Conservation (phyloP, 2,329 filamentous ascomycete genomes). For the Apiospora koreana region DNA sequence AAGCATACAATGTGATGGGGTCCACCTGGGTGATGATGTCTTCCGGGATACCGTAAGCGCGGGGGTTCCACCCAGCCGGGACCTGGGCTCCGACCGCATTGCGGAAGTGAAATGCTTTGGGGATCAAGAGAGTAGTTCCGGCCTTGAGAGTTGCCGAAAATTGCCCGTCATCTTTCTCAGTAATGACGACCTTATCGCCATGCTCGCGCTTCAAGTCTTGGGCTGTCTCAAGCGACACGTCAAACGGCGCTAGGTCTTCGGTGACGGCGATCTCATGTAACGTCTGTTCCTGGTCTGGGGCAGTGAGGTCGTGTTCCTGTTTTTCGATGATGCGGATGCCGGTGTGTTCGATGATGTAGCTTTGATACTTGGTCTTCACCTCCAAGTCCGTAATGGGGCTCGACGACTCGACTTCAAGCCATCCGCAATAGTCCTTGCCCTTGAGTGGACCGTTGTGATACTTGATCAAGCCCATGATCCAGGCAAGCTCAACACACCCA, state of each 20-base stretch:
- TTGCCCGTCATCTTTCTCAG: constrained; percentile 21
- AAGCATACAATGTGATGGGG: constrained; percentile 33
- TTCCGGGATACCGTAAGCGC: constrained; percentile 35
- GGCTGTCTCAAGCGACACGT: constrained; percentile 30
- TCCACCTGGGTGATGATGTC: constrained; percentile 38
- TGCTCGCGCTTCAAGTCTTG: constrained; percentile 32
- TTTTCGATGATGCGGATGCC: constrained; percentile 36
- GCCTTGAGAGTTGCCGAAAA: constrained; percentile 27
- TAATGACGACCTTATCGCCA: constrained; percentile 31
- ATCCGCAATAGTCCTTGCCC: constrained; percentile 67
- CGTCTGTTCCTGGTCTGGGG: constrained; percentile 28
- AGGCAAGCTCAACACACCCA: constrained; percentile 71
- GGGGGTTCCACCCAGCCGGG: constrained; percentile 36
- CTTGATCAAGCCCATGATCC: constrained; percentile 74
- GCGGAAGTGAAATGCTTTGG: constrained; percentile 30
- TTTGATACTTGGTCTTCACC: constrained; percentile 31
- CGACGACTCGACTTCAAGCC: constrained; percentile 33
- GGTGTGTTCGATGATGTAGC: constrained; percentile 32
- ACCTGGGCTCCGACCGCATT: constrained; percentile 35
- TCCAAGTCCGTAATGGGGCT: constrained; percentile 32
- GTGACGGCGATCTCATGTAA: constrained; percentile 36
- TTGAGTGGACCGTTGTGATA: constrained; percentile 68
- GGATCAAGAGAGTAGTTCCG: constrained; percentile 34
- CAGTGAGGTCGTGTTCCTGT: constrained; percentile 22
- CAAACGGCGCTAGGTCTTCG: constrained; percentile 35